Evolutionary conservation across 192 early-diverging fungal species (phyloP), one percentile per base, ranked within the genome.

Genomic region (Podochytrium sp.): DNA sequence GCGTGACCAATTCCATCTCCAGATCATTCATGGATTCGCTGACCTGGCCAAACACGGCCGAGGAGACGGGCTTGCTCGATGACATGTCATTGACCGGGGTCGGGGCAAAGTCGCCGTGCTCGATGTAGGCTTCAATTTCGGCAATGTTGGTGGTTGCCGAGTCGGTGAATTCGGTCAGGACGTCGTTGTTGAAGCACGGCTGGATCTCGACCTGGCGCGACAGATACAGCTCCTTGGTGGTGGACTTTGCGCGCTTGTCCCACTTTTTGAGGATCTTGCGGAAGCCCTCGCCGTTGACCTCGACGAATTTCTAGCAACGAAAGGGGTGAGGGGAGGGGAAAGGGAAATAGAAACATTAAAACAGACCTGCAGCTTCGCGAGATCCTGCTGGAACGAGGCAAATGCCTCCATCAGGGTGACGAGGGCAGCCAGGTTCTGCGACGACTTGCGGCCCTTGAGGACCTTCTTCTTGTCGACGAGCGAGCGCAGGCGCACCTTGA

Each of bases 191-290:
- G 79, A 99, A 99, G 78, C 93, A 96, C 1, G 96, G 98, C 55
- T 98, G 96, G 23, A 98, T 92, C 60, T 99, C 98, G 39, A 99
- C 90, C 78, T 99, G 98, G 12, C 98, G 91, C 1, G 94, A 91
- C 10, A 99, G 87, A 73, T 98, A 99, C 38, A 99, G 87, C 76
- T 99, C 98, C 74, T 98, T 99, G 30, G 95, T 99, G 56, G 90
- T 92, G 2, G 95, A 94, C 80, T 98, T 98, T 55, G 94, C 92
- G 35, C 98, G 89, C 84, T 99, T 99, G 88, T 99, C 98, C 95
- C 95, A 99, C 80, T 99, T 99, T 78, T 99, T 99, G 58, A 99
- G 76, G 55, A 99, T 99, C 87, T 99, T 99, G 35, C 96, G 84
- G 77, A 99, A 99, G 34, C 97, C 98, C 23, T 92, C 94, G 34